Base-by-base conservation (phyloP, 257 asterid genomes). In the Petrea volubilis region DNA sequence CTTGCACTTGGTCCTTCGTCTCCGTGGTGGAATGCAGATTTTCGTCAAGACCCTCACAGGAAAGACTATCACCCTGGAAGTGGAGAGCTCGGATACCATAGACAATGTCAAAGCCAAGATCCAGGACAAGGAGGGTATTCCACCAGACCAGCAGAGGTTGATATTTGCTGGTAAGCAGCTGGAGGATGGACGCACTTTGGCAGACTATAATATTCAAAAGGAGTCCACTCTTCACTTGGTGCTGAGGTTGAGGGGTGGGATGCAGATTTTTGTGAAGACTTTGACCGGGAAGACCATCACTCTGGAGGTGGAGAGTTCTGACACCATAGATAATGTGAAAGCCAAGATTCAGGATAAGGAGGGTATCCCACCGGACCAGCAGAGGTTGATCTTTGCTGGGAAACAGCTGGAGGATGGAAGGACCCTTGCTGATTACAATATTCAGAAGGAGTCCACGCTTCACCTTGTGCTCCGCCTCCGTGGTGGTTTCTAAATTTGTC, bases 401-500 rank as follows among this genome's bases (percentile, higher is more conserved):
- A 85, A 85, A 62, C 88, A 85, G 65, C 63, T 85, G 28, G 88
- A 82, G 38, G 88, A 85, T 78, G 90, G 90, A 3, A 50, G 90
- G 55, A 82, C 87, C 9, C 65, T 85, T 6, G 90, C 90, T 0
- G 90, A 85, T 52, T 85, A 80, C 46, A 85, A 85, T 60, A 85
- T 82, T 60, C 91, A 85, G 77, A 83, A 83, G 77, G 88, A 86
- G 70, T 86, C 92, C 1, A 86, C 92, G 46, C 92, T 86, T 3
- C 92, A 86, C 74, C 86, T 86, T 44, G 89, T 86, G 66, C 89
- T 86, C 47, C 89, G 89, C 50, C 87, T 86, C 49, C 87, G 92
- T 68, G 92, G 92, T 78, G 89, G 87, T 58, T 56, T 70, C 66
- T 83, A 43, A 67, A 31, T 58, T n/a, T 29, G 6, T 17, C 18